phyloP scores from a whole-genome alignment of 495 filamentous ascomycete genomes.

The Lasiosphaeria miniovina region DNA sequence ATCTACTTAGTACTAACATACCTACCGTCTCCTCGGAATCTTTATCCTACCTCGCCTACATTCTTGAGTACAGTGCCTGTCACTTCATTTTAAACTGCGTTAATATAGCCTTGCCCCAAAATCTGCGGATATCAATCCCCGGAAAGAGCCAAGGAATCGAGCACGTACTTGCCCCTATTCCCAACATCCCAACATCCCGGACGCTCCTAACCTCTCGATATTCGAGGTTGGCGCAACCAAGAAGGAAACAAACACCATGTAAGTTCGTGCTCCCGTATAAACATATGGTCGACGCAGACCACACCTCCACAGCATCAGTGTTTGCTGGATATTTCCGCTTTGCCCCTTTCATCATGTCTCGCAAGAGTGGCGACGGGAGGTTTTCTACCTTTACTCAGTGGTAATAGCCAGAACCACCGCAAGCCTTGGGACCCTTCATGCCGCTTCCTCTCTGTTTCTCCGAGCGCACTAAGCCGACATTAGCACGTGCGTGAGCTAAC shows the following conservation, averaged over 20 bases:
- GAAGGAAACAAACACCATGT: neutral
- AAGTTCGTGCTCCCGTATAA: neutral
- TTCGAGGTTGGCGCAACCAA: neutral
- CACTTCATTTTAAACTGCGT: too few species aligned
- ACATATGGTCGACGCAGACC: neutral
- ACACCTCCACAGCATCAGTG: neutral
- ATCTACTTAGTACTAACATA: too few species aligned
- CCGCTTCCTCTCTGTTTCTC: neutral
- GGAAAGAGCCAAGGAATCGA: too few species aligned
- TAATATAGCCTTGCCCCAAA: too few species aligned
- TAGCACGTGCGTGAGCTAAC: constrained; percentile 1
- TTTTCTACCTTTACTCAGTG: constrained; percentile 26
- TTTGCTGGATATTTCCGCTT: neutral
- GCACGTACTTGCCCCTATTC: too few species aligned
- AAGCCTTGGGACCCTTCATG: neutral
- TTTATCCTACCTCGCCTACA: too few species aligned
- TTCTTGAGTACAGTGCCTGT: too few species aligned
- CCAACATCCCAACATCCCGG: neutral
- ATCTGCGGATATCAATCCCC: too few species aligned
- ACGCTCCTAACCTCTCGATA: neutral
- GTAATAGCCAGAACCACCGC: constrained; percentile 8
- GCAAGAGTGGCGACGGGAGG: constrained; percentile 22
- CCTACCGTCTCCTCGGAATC: too few species aligned
- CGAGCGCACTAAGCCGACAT: neutral
- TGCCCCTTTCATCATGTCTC: constrained; percentile 25